Percentiles rank a stretch among this genome's conserved stretches.
These are phyloP conservation scores for Sesbania bispinosa DNA, from an alignment of 306 rosid species.

Conservation along the genomic window DNA sequence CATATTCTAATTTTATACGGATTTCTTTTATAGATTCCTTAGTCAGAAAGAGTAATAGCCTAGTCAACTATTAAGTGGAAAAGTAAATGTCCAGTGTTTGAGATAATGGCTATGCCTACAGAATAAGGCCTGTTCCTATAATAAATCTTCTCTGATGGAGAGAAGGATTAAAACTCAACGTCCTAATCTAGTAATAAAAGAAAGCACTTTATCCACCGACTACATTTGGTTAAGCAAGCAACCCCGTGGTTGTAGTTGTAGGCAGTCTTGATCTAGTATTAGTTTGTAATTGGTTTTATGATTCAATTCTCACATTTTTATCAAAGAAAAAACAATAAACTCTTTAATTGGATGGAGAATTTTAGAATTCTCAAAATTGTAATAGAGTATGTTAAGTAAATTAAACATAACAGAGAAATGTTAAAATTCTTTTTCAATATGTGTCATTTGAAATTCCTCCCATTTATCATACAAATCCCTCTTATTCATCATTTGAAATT, in stretches of 20 bases:
- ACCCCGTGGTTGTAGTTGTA: too few relatives aligned
- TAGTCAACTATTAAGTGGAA: background rate
- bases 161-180: background rate
- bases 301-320: too few relatives aligned
- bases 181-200: background rate
- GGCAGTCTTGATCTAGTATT: background rate
- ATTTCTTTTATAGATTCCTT: background rate
- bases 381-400: too few relatives aligned
- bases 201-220: background rate
- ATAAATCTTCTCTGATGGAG: background rate
- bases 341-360: too few relatives aligned
- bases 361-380: too few relatives aligned
- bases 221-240: background rate
- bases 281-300: background rate
- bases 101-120: background rate
- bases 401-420: too few relatives aligned
- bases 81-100: background rate
- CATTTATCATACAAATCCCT: too few relatives aligned
- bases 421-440: too few relatives aligned
- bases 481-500: too few relatives aligned
- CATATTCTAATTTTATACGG: background rate
- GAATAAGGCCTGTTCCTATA: background rate
- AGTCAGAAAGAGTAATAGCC: background rate
- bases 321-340: too few relatives aligned
- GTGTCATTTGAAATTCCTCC: too few relatives aligned